phyloP scores from a whole-genome alignment of 2,329 filamentous ascomycete species.

The Bertia moriformis region DNA sequence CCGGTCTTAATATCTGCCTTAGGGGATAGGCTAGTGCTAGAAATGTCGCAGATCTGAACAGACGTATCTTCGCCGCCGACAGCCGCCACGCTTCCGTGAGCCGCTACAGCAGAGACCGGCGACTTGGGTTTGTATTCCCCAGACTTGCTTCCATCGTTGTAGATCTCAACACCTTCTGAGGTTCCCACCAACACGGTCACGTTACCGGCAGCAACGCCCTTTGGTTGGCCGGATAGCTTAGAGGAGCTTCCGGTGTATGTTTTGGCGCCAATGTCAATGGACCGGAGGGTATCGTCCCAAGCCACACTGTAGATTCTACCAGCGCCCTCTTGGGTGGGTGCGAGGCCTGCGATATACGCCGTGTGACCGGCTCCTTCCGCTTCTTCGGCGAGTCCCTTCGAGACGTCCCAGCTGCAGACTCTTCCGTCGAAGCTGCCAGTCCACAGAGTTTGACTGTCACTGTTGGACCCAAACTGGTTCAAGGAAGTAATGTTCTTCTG shows the following conservation, averaged over 20 bases:
- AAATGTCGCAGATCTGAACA: conserved; percentile 37
- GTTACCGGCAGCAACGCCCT: conserved; percentile 33
- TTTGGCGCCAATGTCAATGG: conserved; percentile 24
- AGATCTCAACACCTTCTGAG: conserved; percentile 13
- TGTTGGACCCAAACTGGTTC: conserved; percentile 15
- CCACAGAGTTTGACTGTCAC: conserved; percentile 35
- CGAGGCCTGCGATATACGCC: conserved; percentile 46
- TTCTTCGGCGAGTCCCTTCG: conserved; percentile 34
- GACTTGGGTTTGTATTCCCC: conserved; percentile 31
- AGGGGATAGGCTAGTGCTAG: conserved; percentile 21
- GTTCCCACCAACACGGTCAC: conserved; percentile 25
- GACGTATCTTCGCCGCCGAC: conserved; percentile 45
- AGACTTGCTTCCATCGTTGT: conserved; percentile 28
- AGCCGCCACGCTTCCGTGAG: conserved; percentile 8
- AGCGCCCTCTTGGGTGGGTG: conserved; percentile 17
- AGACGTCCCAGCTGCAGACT: conserved; percentile 44
- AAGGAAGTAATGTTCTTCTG: conserved; percentile 55
- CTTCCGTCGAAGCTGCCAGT: conserved; percentile 54
- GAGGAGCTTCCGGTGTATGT: neutral
- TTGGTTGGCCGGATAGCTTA: conserved; percentile 30
- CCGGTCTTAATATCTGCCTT: conserved; percentile 34
- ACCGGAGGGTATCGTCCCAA: conserved; percentile 55
- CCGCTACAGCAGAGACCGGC: conserved; percentile 29
- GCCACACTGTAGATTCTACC: conserved; percentile 43
- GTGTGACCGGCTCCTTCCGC: conserved; percentile 46